Evolutionary conservation across 441 rosid species (phyloP), one percentile per base, ranked within the genome.

Genomic region (Rhodomyrtus psidioides): DNA sequence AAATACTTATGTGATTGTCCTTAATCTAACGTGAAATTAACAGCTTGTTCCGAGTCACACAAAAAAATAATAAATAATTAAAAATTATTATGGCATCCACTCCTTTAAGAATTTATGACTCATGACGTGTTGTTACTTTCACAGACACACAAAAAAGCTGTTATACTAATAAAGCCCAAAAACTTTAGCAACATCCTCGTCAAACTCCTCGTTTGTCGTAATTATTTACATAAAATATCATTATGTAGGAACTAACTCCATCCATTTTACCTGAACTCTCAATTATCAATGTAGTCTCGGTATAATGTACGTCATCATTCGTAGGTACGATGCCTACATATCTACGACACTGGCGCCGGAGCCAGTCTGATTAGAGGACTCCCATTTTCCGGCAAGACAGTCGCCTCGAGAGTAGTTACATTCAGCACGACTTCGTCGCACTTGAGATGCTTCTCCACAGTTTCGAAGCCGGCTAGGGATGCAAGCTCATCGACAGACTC

Each of bases 401-500:
- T 19, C 6, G 15, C 76, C 76, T 65, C 26, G 46, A 65, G 76
- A 5, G 12, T 14, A 21, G 4, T 65, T 14, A 34, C 26, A 21
- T 7, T 34, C 49, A 65, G 39, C 76, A 65, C 49, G 6, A 34
- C 76, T 23, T 34, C 49, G 10, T 21, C 46, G 3, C 76, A 65
- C 26, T 65, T 19, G 76, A 21, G 14, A 34, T 65, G 84, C 44
- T 84, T 62, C 57, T 86, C 89, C 24, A 23, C 5, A 10, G 58
- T 83, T 16, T 86, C 87, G 89, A 90, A 89, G 60, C 81, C 54
- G 3, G 91, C 91, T 6, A 88, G 88, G 75, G 88, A 82, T 9
- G 90, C 88, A 8, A 90, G 88, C 85, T 89, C 90, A 39, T 89
- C 59, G 44, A 90, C 84, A 0, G 88, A 86, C 46, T 89, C 92